Evolutionary conservation across 2,329 filamentous ascomycete genomes (phyloP).

Genomic region (Ceratocystis alfenasii): DNA sequence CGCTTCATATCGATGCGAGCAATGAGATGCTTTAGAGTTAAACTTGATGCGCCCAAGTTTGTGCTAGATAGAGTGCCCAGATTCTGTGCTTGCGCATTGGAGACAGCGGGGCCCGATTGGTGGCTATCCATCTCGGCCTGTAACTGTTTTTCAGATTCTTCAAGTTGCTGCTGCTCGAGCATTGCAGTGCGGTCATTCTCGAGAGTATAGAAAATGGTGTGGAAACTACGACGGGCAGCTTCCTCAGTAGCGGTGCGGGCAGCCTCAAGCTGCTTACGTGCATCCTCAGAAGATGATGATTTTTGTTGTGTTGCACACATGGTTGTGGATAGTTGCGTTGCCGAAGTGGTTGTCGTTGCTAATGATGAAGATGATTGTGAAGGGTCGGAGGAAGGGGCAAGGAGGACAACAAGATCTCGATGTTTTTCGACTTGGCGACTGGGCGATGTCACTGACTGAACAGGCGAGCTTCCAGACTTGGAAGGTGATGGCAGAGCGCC

Average conservation of each 20-base stretch:
- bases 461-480: constrained; percentile 56
- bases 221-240: constrained; percentile 77
- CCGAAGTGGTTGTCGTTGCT: not conserved
- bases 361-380: constrained; percentile 6
- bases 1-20: constrained; percentile 89
- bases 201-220: constrained; percentile 86
- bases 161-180: constrained; percentile 92
- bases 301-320: constrained; percentile 37
- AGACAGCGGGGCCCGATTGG: constrained; percentile 39
- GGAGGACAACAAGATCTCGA: constrained; percentile 20
- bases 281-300: constrained; percentile 68
- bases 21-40: constrained; percentile 94
- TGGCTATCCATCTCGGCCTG: constrained; percentile 84
- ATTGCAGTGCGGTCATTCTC: constrained; percentile 94
- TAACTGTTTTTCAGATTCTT: constrained; percentile 90
- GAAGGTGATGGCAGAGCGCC: constrained; percentile 54
- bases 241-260: constrained; percentile 85
- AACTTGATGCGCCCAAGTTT: constrained; percentile 87
- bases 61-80: constrained; percentile 75
- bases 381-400: constrained; percentile 10
- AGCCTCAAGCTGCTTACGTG: constrained; percentile 84
- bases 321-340: constrained; percentile 26
- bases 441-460: constrained; percentile 49
- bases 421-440: constrained; percentile 26
- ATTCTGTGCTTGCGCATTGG: constrained; percentile 35